Conservation (phyloP, 495 filamentous ascomycete genomes). For the Staphylotrichum tortipilum region DNA sequence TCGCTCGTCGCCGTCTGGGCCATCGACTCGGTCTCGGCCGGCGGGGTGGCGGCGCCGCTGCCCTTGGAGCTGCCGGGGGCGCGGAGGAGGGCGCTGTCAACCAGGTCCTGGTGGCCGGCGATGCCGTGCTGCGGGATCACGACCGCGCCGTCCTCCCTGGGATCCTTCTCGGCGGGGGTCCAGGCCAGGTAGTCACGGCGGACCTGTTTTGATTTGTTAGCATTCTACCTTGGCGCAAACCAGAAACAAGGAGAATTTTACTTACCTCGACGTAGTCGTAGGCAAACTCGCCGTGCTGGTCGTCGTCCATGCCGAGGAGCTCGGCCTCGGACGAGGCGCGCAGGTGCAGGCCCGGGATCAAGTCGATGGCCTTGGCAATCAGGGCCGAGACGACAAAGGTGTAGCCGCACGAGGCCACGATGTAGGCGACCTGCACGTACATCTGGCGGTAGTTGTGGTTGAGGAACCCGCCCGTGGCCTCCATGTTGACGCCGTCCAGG, state of each 20-base stretch:
- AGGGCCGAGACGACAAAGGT: constrained; percentile 76
- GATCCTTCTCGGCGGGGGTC: constrained; percentile 78
- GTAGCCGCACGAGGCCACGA: constrained; percentile 66
- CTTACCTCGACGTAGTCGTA: constrained; percentile 91
- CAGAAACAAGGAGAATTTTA: not conserved
- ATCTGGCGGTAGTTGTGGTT: constrained; percentile 84
- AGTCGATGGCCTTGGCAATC: constrained; percentile 77
- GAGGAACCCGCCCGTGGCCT: constrained; percentile 68
- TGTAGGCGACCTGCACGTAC: constrained; percentile 87
- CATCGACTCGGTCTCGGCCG: not conserved
- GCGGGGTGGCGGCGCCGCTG: constrained; percentile 10
- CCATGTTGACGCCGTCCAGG: constrained; percentile 86
- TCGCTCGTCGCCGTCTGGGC: not conserved
- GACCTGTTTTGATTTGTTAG: too few species aligned
- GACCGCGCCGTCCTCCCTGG: constrained; percentile 54
- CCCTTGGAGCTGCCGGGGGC: not conserved
- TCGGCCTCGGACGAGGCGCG: constrained; percentile 94
- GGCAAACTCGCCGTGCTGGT: constrained; percentile 96
- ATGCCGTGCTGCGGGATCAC: constrained; percentile 74
- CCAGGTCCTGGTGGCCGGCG: constrained; percentile 48
- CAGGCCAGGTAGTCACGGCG: constrained; percentile 94
- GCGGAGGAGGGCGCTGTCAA: constrained; percentile 13
- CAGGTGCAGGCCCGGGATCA: constrained; percentile 81
- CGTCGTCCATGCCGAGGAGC: constrained; percentile 95
- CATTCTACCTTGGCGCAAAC: too few species aligned